These are phyloP conservation scores for Pyricularia sp. DNA, from an alignment of 2,329 filamentous ascomycete species.

Conservation along the genomic window DNA sequence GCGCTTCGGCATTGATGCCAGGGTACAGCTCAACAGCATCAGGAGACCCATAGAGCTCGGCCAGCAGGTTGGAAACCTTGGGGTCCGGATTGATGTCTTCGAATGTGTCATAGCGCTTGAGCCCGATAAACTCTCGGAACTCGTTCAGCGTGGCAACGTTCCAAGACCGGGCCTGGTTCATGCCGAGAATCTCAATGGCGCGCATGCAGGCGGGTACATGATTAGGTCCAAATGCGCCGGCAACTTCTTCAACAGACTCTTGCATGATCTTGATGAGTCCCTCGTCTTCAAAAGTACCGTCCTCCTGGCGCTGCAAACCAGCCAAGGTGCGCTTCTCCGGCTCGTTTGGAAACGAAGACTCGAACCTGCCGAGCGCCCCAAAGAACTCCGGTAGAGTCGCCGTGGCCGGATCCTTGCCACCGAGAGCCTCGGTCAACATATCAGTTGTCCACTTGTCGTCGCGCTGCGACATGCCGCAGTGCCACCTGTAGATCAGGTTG, in stretches of 20 bases:
- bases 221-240: slow-evolving; percentile 37
- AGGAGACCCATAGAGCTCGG: slow-evolving; percentile 34
- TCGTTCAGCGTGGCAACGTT: slow-evolving; percentile 40
- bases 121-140: slow-evolving; percentile 36
- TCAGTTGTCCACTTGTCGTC: slow-evolving; percentile 32
- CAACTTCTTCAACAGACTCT: slow-evolving; percentile 33
- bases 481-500: slow-evolving; percentile 39
- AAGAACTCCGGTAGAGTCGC: slow-evolving; percentile 34
- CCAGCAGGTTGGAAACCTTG: slow-evolving; percentile 27
- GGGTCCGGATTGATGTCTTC: slow-evolving; percentile 38
- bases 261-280: slow-evolving; percentile 41
- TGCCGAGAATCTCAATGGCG: slow-evolving; percentile 33
- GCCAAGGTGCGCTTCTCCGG: slow-evolving; percentile 40
- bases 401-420: slow-evolving; percentile 26
- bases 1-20: slow-evolving; percentile 40
- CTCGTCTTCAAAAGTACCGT: slow-evolving; percentile 27
- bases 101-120: slow-evolving; percentile 34
- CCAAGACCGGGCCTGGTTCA: slow-evolving; percentile 31
- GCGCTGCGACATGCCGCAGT: slow-evolving; percentile 25
- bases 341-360: slow-evolving; percentile 31
- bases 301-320: slow-evolving; percentile 27
- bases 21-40: slow-evolving; percentile 45
- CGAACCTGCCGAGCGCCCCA: slow-evolving; percentile 31
- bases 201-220: slow-evolving; percentile 31
- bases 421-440: slow-evolving; percentile 19